These are phyloP conservation scores for Clavispora fructus DNA, from an alignment of 805 yeast genomes.

Conservation along the genomic window DNA sequence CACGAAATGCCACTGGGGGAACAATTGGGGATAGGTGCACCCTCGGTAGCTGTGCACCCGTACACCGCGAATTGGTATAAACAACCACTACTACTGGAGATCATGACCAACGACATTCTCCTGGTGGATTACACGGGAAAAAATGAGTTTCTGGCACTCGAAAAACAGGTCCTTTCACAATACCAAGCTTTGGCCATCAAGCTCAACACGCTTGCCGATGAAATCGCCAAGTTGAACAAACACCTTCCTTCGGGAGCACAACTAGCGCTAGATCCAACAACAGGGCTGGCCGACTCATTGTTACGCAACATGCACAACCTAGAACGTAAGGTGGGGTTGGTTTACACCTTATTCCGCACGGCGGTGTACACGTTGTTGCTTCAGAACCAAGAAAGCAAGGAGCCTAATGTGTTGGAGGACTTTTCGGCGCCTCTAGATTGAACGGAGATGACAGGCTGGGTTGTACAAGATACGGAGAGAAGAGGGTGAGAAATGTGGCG, in stretches of 20 bases:
- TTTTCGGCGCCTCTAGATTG: neutral
- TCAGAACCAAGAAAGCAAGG: constrained; percentile 24
- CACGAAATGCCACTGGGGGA: no score
- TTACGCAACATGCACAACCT: constrained; percentile 50
- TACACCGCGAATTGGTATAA: neutral
- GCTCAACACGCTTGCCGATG: constrained; percentile 26
- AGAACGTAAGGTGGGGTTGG: constrained; percentile 59
- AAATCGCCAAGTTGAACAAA: constrained; percentile 25
- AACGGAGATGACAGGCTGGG: no score
- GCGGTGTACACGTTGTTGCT: constrained; percentile 63
- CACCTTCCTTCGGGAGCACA: constrained; percentile 4
- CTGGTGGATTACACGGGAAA: constrained; percentile 7
- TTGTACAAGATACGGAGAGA: no score
- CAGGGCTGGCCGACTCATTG: constrained; percentile 25
- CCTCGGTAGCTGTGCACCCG: neutral
- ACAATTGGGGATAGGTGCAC: no score
- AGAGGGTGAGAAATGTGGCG: no score
- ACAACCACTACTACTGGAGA: neutral
- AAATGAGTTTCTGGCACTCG: constrained; percentile 21
- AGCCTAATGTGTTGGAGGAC: neutral
- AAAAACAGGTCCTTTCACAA: constrained; percentile 31
- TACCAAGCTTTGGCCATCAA: constrained; percentile 34
- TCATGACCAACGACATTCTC: constrained; percentile 4
- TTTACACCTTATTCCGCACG: constrained; percentile 62
- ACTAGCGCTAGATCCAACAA: constrained; percentile 3